Percentiles rank a stretch among this genome's conserved stretches.
These are phyloP conservation scores for Plasmodium inui DNA, from an alignment of 169 alveolate genomes.

Conservation along the genomic window DNA sequence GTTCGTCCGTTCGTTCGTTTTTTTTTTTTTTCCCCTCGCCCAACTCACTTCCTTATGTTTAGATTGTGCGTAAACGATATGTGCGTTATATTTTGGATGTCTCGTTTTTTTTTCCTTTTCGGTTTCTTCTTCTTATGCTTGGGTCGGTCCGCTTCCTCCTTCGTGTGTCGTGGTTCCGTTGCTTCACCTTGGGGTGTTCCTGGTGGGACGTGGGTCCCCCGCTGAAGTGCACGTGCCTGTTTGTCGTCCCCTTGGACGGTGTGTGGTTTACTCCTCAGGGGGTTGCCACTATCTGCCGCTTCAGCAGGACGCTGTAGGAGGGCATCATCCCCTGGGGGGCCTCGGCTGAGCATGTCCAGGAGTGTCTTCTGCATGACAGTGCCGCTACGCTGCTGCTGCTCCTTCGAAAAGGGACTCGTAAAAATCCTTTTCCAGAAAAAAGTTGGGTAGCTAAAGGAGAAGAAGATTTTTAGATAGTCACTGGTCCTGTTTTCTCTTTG, in stretches of 20 bases:
- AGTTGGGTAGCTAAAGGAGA: constrained; percentile 21
- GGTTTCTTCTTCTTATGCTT: background rate
- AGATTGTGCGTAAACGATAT: constrained; percentile 63
- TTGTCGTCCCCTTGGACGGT: background rate
- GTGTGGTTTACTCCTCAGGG: background rate
- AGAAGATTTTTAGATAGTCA: constrained; percentile 23
- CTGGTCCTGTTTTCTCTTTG: background rate
- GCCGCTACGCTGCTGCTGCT: background rate
- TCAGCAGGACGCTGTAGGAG: background rate
- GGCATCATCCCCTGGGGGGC: background rate
- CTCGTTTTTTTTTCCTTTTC: constrained; percentile 5
- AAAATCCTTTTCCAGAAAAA: background rate
- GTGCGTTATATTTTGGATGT: constrained; percentile 28
- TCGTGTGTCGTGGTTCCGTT: background rate
- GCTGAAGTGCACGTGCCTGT: background rate
- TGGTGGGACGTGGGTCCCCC: background rate
- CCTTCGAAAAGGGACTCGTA: background rate
- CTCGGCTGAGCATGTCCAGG: background rate
- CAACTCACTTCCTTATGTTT: constrained; percentile 16
- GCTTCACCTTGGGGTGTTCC: background rate
- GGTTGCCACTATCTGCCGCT: background rate
- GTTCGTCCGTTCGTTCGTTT: background rate
- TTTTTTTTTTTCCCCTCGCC: background rate
- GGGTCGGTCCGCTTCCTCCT: background rate
- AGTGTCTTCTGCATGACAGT: background rate